These are phyloP conservation scores for Conringia planisiliqua DNA, from an alignment of 345 rosid species.

Conservation along the genomic window DNA sequence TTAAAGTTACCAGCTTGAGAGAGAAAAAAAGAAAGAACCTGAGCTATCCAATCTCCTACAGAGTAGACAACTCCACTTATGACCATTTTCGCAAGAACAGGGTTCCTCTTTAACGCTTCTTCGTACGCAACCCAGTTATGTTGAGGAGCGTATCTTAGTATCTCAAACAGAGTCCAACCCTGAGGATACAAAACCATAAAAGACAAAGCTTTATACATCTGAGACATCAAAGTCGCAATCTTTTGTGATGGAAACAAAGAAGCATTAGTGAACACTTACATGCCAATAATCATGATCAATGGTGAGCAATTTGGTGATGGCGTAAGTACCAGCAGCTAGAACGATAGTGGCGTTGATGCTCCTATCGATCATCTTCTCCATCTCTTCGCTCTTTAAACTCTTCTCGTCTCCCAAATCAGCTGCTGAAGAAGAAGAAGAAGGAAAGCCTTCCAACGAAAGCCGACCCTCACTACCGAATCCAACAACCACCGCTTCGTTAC, in stretches of 20 bases:
- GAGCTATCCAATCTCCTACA: constrained; percentile 97
- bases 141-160: constrained; percentile 88
- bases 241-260: background rate
- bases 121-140: constrained; percentile 97
- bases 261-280: constrained; percentile 32
- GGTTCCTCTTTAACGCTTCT: constrained; percentile 78
- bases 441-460: constrained; percentile 75
- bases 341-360: constrained; percentile 72
- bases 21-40: constrained; percentile 42
- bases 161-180: constrained; percentile 96
- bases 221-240: background rate
- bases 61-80: constrained; percentile 94
- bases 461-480: constrained; percentile 62
- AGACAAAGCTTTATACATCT: background rate
- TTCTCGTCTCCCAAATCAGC: constrained; percentile 34
- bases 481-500: constrained; percentile 48
- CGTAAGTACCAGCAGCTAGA: constrained; percentile 78
- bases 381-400: constrained; percentile 37
- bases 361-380: constrained; percentile 61
- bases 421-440: constrained; percentile 29
- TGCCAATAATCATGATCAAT: constrained; percentile 95
- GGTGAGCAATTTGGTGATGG: constrained; percentile 80
- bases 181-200: constrained; percentile 27
- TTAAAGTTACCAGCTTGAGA: background rate
- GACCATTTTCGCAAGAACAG: constrained; percentile 88